A percentile compares a stretch with the other conserved stretches of the same genome.
Conservation (phyloP, 2,329 filamentous ascomycete species). For the Scedosporium dehoogii region DNA sequence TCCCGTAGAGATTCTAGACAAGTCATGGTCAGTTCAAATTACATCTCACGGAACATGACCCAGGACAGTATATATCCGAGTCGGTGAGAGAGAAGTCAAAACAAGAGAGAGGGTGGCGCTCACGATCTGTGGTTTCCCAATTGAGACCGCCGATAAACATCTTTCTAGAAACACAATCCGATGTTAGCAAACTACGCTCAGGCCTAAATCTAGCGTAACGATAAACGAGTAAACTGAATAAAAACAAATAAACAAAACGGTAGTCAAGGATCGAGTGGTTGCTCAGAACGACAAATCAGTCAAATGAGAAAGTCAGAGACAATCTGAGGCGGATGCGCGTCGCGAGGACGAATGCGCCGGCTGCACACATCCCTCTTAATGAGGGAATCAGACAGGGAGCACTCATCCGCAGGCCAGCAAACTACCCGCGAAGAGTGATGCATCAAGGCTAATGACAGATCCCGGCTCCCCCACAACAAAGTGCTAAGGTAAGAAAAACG, state of each 20-base stretch:
- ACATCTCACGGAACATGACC: not conserved
- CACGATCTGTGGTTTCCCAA: constrained; percentile 98
- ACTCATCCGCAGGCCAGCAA: not conserved
- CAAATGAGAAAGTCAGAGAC: not conserved
- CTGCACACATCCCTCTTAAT: not conserved
- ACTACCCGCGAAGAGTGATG: too few species aligned
- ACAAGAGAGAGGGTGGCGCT: constrained; percentile 25
- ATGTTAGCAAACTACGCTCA: constrained; percentile 1
- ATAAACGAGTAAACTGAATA: not conserved
- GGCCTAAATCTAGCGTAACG: not conserved
- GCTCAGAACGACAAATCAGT: not conserved
- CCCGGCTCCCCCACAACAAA: too few species aligned
- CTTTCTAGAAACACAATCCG: constrained; percentile 52
- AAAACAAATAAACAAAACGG: not conserved
- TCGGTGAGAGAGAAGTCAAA: not conserved
- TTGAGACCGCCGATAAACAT: constrained; percentile 99
- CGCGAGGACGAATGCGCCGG: not conserved
- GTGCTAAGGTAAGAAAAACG: not conserved
- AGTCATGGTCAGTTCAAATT: constrained; percentile 9
- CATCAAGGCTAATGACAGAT: too few species aligned
- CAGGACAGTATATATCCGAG: not conserved
- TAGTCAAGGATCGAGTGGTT: not conserved
- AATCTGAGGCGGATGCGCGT: not conserved
- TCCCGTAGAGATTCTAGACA: constrained; percentile 80
- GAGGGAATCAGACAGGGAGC: not conserved